Conservation (phyloP, 1,284 basidiomycete species). For the Pterulicium gracile region DNA sequence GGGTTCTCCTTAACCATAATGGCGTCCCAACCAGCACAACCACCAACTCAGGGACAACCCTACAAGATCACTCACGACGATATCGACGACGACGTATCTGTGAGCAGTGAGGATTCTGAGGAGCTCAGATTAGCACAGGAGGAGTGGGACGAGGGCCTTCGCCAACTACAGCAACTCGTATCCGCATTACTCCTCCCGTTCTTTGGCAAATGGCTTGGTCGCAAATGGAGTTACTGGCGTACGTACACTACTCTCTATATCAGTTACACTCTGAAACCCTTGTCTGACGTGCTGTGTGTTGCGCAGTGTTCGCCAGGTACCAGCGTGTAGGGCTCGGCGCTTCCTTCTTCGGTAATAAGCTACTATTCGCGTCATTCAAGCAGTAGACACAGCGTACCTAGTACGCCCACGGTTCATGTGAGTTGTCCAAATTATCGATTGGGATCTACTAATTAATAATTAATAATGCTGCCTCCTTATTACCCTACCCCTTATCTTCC, state of each 20-base stretch:
- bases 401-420: background rate
- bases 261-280: conserved; percentile 8
- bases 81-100: conserved; percentile 34
- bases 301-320: conserved; percentile 63
- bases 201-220: conserved; percentile 81
- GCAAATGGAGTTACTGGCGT: conserved; percentile 83
- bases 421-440: too few relatives aligned
- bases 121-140: conserved; percentile 69
- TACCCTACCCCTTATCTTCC: conserved; percentile 15
- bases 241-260: conserved; percentile 20
- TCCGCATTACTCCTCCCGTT: conserved; percentile 77
- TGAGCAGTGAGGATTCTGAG: conserved; percentile 58
- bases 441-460: background rate
- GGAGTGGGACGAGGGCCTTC: conserved; percentile 87
- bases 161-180: conserved; percentile 74
- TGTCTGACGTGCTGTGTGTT: conserved; percentile 11
- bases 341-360: conserved; percentile 46
- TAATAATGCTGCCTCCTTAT: conserved; percentile 2
- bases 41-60: conserved; percentile 11
- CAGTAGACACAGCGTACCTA: background rate
- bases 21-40: too few relatives aligned
- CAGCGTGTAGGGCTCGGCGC: conserved; percentile 53
- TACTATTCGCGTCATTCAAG: background rate
- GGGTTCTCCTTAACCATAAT: too few relatives aligned
- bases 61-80: conserved; percentile 14